These are phyloP conservation scores for Stentor roeselii DNA, from an alignment of 73 alveolate genomes.

Conservation along the genomic window DNA sequence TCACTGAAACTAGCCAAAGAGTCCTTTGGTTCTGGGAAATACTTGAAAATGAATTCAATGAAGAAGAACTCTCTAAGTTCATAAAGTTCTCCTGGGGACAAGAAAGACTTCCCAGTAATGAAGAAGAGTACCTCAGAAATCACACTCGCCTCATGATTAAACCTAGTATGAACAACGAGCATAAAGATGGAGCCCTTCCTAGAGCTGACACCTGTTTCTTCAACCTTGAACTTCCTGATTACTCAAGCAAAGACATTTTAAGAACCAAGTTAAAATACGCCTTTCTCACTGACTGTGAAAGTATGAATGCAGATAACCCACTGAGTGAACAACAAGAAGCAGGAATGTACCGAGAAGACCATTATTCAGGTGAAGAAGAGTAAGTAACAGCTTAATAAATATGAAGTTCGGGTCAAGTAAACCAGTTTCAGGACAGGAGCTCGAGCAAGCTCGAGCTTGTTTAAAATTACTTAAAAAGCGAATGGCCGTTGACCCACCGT, in stretches of 20 bases:
- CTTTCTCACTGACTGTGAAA: constrained; percentile 82
- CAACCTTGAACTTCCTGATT: constrained; percentile 93
- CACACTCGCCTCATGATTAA: constrained; percentile 93
- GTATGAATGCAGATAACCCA: constrained; percentile 92
- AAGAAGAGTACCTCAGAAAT: constrained; percentile 93
- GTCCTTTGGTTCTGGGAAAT: constrained; percentile 96
- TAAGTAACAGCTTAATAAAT: neutral
- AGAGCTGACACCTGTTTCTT: constrained; percentile 99
- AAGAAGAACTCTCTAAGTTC: constrained; percentile 89
- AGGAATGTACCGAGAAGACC: constrained; percentile 26
- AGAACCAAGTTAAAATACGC: constrained; percentile 81
- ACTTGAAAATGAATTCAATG: constrained; percentile 74
- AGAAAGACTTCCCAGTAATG: constrained; percentile 96
- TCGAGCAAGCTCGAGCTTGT: constrained; percentile 8
- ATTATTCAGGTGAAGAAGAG: constrained; percentile 24
- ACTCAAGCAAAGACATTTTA: constrained; percentile 79
- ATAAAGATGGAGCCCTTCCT: constrained; percentile 92
- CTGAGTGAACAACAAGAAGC: constrained; percentile 29
- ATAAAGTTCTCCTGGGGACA: constrained; percentile 98
- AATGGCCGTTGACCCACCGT: neutral
- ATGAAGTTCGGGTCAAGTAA: constrained; percentile 16
- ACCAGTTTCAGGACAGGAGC: constrained; percentile 18
- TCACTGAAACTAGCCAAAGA: constrained; percentile 70
- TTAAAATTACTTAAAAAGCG: neutral
- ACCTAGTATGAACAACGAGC: constrained; percentile 66